phyloP scores from a whole-genome alignment of 768 basidiomycete genomes.

The Astraeus odoratus region DNA sequence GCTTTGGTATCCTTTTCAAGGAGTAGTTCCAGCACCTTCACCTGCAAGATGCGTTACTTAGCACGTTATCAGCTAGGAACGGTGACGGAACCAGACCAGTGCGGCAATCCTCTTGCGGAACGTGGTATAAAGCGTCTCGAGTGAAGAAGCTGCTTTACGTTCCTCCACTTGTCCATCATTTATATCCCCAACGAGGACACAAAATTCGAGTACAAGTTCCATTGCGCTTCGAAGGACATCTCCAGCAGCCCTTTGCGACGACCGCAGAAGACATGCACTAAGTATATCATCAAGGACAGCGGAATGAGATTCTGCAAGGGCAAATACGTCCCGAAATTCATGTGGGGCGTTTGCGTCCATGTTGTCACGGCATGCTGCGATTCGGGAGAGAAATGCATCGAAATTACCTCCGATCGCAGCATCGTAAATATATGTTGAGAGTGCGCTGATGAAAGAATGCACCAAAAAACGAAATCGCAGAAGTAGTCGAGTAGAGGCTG shows the following conservation, averaged over 20 bases:
- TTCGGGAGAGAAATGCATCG: slow-evolving; percentile 52
- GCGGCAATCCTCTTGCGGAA: slow-evolving; percentile 51
- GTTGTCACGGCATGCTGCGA: slow-evolving; percentile 22
- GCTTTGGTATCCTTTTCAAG: slow-evolving; percentile 43
- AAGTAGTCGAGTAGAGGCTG: slow-evolving; percentile 45
- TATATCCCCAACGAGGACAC: slow-evolving; percentile 57
- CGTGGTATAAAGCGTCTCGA: slow-evolving; percentile 47
- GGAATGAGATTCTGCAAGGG: slow-evolving; percentile 62
- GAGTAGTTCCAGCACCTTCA: slow-evolving; percentile 46
- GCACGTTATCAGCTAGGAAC: not conserved
- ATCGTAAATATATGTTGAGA: slow-evolving; percentile 71
- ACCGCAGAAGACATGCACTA: slow-evolving; percentile 65
- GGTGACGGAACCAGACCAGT: slow-evolving; percentile 40
- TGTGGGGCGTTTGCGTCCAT: slow-evolving; percentile 9
- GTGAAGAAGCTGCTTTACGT: slow-evolving; percentile 50
- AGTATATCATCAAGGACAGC: slow-evolving; percentile 66
- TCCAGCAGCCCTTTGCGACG: slow-evolving; percentile 57
- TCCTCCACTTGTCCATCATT: slow-evolving; percentile 50
- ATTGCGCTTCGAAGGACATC: slow-evolving; percentile 58
- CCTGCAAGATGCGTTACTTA: slow-evolving; percentile 32
- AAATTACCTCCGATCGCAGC: slow-evolving; percentile 77
- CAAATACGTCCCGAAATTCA: slow-evolving; percentile 65
- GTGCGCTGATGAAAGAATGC: slow-evolving; percentile 59
- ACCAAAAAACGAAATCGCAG: slow-evolving; percentile 69
- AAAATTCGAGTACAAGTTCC: slow-evolving; percentile 61